Conservation (phyloP, 257 asterid species). For the Solanum appendiculatum region DNA sequence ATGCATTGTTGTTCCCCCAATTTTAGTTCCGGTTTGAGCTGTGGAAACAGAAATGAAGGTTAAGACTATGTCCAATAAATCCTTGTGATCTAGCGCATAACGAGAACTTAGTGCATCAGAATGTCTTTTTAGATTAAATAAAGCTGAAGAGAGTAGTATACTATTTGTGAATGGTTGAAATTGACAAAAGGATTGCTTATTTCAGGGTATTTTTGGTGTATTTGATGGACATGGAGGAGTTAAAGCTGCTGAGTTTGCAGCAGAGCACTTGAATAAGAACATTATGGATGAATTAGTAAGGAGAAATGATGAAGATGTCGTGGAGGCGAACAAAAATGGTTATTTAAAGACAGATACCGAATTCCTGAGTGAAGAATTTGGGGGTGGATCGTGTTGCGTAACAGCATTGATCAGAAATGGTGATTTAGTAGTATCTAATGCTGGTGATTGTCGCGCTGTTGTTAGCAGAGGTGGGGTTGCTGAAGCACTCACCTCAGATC, state of each 20-base stretch:
- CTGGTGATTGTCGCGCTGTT: conserved; percentile 90
- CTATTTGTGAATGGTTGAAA: neutral
- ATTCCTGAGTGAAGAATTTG: conserved; percentile 40
- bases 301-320: conserved; percentile 14
- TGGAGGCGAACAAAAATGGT: conserved; percentile 39
- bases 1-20: neutral
- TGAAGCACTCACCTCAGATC: conserved; percentile 73
- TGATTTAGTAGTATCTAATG: conserved; percentile 56
- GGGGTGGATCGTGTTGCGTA: conserved; percentile 77
- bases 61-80: no score
- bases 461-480: conserved; percentile 61
- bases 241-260: conserved; percentile 70
- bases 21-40: neutral
- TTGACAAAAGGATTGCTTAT: neutral
- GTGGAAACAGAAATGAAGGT: neutral
- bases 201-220: conserved; percentile 61
- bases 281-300: conserved; percentile 33
- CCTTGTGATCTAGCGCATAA: neutral
- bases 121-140: no score
- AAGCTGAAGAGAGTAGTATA: neutral
- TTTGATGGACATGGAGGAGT: conserved; percentile 84
- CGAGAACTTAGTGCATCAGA: neutral
- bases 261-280: conserved; percentile 39
- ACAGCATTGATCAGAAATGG: conserved; percentile 59
- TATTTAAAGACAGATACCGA: conserved; percentile 64